phyloP scores from a whole-genome alignment of 1,284 basidiomycete genomes.

The Heterobasidion occidentale region DNA sequence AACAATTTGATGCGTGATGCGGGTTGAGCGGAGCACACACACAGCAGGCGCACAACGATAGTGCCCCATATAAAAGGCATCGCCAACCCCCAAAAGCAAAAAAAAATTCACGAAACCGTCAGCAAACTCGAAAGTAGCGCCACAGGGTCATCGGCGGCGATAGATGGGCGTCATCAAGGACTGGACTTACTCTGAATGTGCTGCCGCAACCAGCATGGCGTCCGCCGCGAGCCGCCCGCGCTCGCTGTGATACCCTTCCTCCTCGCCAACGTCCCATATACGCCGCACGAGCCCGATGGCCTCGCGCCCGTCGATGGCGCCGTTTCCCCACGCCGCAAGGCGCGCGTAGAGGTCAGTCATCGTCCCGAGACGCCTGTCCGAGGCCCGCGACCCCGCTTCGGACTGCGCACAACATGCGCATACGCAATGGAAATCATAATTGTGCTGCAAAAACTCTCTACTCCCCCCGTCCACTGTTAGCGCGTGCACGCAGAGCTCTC shows the following conservation, averaged over 20 bases:
- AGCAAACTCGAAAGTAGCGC: neutral
- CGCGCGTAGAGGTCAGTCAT: slow-evolving; percentile 36
- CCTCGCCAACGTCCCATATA: slow-evolving; percentile 48
- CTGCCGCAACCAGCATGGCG: slow-evolving; percentile 45
- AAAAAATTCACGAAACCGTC: no score
- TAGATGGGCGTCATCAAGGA: neutral
- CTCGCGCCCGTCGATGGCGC: slow-evolving; percentile 34
- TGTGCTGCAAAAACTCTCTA: slow-evolving; percentile 36
- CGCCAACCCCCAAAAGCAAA: no score
- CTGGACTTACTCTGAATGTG: slow-evolving; percentile 49
- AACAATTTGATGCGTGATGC: no score
- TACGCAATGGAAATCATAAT: slow-evolving; percentile 51
- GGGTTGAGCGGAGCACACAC: no score
- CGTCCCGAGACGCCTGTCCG: slow-evolving; percentile 37
- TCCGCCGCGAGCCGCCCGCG: slow-evolving; percentile 54
- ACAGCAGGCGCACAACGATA: no score
- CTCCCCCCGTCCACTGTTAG: slow-evolving; percentile 31
- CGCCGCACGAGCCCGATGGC: slow-evolving; percentile 37
- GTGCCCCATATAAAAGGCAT: no score
- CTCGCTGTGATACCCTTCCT: slow-evolving; percentile 58
- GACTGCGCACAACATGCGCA: slow-evolving; percentile 50
- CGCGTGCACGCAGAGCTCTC: slow-evolving; percentile 36
- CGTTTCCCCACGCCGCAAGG: slow-evolving; percentile 39
- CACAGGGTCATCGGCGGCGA: neutral
- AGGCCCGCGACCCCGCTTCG: slow-evolving; percentile 33